Evolutionary conservation across 345 rosid species (phyloP), one percentile per base, ranked within the genome.

Genomic region (Populus alba): DNA sequence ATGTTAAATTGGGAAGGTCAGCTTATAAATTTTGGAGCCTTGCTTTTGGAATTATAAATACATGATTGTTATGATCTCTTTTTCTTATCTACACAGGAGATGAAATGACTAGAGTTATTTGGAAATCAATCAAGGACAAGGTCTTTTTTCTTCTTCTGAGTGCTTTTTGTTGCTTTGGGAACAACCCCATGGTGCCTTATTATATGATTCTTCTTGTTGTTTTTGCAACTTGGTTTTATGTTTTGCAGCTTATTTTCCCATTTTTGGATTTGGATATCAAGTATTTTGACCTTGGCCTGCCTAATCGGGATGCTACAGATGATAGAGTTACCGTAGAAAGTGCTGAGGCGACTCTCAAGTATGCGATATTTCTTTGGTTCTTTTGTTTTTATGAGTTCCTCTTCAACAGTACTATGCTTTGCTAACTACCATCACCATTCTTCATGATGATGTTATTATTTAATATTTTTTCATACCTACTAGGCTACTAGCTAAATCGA

Each of bases 181-280:
- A 27, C 27, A 67, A 18, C 29, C 39, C 13, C 23, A 49, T 49
- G 41, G n/a, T 76, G 7, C 15, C 15, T 25, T 76, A 9, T 49
- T 31, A 22, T 9, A 4, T 70, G 18, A 16, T 77, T 35, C 17
- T 68, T 35, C 17, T 38, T 33, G 0, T 37, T 6, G 23, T 18
- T 23, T 68, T 18, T 20, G 12, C 25, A 7, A 68, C 71, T 8
- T 68, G 6, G 13, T 25, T 69, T 43, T 11, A 35, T 12, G 20
- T 23, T 17, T 55, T 13, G n/a, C 91, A 96, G 99, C 99, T 96
- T 77, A 89, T 96, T 82, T 84, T 92, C 22, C 99, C 99, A 6
- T 91, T 91, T 81, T 37, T 91, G 90, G 92, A 90, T 39, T 78
- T 91, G 92, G 93, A 91, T 75, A 87, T 91, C 69, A 91, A 88